Percentiles rank a stretch among this genome's conserved stretches.
Evolutionary conservation across 495 filamentous ascomycete genomes (phyloP).

Genomic region (Penicillium angulare): DNA sequence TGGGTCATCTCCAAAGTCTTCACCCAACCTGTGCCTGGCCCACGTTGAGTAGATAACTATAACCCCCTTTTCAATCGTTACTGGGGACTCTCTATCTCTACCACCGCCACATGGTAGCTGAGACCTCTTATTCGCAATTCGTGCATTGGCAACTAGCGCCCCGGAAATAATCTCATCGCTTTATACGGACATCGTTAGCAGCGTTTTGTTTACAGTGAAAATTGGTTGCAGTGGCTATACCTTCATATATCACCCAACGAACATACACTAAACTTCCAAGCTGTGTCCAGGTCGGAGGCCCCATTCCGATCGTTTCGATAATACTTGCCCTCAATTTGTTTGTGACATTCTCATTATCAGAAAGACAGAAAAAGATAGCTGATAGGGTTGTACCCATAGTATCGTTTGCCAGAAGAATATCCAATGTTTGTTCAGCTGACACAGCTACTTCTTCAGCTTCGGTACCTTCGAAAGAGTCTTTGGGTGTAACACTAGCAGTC

Average conservation of each 20-base stretch:
- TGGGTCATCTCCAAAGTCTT: slow-evolving; percentile 7
- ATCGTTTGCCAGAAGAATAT: slow-evolving; percentile 17
- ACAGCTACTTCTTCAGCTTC: neutral
- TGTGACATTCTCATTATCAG: slow-evolving; percentile 7
- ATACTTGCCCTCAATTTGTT: slow-evolving; percentile 14
- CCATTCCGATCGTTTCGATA: slow-evolving; percentile 5
- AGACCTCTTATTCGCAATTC: neutral
- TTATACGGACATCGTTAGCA: neutral
- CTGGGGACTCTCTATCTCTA: neutral
- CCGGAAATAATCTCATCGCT: neutral
- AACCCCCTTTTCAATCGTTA: slow-evolving; percentile 8
- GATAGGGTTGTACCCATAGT: slow-evolving; percentile 16
- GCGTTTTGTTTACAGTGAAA: neutral
- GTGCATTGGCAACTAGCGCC: neutral
- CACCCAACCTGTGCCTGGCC: slow-evolving; percentile 15
- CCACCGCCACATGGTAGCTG: neutral
- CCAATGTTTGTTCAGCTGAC: slow-evolving; percentile 6
- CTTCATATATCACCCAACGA: slow-evolving; percentile 14
- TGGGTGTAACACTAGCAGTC: too few relatives aligned
- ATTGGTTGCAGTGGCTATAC: neutral
- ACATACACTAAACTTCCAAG: slow-evolving; percentile 14
- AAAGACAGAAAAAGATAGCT: slow-evolving; percentile 14
- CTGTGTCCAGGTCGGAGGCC: slow-evolving; percentile 15
- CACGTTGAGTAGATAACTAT: slow-evolving; percentile 16
- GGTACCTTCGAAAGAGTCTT: too few relatives aligned